Conservation (phyloP, 108 stramenopile species). For the Nitzschia sp. region DNA sequence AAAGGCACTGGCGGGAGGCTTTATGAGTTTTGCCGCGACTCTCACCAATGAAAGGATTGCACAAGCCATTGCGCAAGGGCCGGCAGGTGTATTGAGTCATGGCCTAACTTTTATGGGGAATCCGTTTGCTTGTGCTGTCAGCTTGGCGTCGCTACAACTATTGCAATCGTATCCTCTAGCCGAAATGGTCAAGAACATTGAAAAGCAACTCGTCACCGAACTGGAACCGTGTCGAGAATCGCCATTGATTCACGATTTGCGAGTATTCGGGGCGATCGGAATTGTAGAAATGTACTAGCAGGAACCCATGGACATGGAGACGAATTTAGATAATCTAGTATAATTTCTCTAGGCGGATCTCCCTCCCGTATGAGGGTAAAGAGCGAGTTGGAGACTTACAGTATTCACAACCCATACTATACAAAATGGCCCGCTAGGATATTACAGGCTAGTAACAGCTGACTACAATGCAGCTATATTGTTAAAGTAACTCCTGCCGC, state of each 20-base stretch:
- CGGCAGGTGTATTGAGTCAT: constrained; percentile 75
- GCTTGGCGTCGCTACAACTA: constrained; percentile 62
- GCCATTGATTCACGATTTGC: constrained; percentile 66
- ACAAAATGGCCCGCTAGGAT: too few relatives aligned
- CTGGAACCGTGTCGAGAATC: constrained; percentile 54
- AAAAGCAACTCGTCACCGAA: constrained; percentile 41
- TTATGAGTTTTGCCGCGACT: constrained; percentile 80
- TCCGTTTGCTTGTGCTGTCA: constrained; percentile 76
- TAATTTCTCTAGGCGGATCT: too few relatives aligned
- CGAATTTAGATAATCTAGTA: too few relatives aligned
- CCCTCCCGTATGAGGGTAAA: too few relatives aligned
- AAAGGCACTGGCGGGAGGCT: constrained; percentile 87
- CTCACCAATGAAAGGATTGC: constrained; percentile 65
- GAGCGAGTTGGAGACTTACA: too few relatives aligned
- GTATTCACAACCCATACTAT: too few relatives aligned
- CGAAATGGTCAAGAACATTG: constrained; percentile 50
- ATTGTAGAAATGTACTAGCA: constrained; percentile 82
- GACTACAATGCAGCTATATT: too few relatives aligned
- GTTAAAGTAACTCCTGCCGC: constrained; percentile 39
- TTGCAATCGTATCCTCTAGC: constrained; percentile 56
- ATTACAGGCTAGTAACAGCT: too few relatives aligned
- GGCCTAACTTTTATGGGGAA: constrained; percentile 88
- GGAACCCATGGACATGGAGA: constrained; percentile 67
- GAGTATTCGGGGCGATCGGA: constrained; percentile 89
- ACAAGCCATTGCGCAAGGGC: constrained; percentile 52